Base-by-base conservation (phyloP, 805 yeast genomes). In the Lipomyces chichibuensis region DNA sequence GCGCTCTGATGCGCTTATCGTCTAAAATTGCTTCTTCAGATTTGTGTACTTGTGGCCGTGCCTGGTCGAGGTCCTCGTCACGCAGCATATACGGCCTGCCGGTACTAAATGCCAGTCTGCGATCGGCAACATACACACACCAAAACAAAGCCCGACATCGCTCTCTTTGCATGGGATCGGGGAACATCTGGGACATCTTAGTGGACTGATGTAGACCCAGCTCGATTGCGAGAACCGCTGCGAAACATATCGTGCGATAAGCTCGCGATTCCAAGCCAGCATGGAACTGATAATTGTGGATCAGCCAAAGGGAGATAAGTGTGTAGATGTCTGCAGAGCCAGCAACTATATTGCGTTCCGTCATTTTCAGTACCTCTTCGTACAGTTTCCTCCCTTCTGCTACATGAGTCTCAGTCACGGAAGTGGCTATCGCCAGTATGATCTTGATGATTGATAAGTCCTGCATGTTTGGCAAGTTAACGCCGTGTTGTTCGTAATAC, bases 251-350 rank as follows among this genome's bases (percentile, higher is more conserved):
- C 13, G 74, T 65, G 8, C 75, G 65, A 60, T 69, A 73, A 2
- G 74, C 71, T 1, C 70, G 59, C 2, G 67, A 62, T 54, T 74
- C 75, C 65, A 66, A 58, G 59, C 68, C 75, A 14, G 65, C 39
- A 57, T 73, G 74, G 59, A 73, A 73, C 61, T 73, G 74, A 60
- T 66, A 73, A 23, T 69, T 69, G 66, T 73, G 75, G n/a, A 73
- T 64, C 20, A 73, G 69, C 54, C 69, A 62, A 23, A 67, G 27
- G 17, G 64, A 61, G 9, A 72, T 52, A 39, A 73, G 49, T 2
- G 61, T 60, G 33, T 65, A 62, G 17, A 72, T 23, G n/a, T 69
- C 63, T 2, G 66, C 71, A 8, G 65, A 46, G 14, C 69, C 73
- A 7, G 70, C 65, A 17, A 70, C 63, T 29, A 69, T 49, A 6